Percentiles rank a stretch among this genome's conserved stretches.
Evolutionary conservation across 495 filamentous ascomycete genomes (phyloP).

Genomic region (Aspergillus olivimuriae): DNA sequence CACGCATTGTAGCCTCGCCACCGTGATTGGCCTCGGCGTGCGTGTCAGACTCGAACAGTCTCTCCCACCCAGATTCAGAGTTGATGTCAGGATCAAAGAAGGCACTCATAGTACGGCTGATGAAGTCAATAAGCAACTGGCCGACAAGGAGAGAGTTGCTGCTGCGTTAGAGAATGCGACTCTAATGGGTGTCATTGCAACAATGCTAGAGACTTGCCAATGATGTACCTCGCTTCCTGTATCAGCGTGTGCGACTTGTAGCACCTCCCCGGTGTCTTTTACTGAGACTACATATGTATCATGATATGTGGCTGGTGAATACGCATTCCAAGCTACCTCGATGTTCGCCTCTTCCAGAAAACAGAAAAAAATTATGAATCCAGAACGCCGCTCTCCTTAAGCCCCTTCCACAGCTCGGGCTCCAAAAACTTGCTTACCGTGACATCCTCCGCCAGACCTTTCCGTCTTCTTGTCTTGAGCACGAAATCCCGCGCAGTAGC

Average conservation of each 20-base stretch:
- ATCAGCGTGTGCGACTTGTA: no score
- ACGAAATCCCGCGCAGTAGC: conserved; percentile 93
- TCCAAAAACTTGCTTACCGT: conserved; percentile 93
- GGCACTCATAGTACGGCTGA: conserved; percentile 92
- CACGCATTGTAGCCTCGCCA: conserved; percentile 92
- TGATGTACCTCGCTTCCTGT: no score
- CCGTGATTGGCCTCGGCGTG: conserved; percentile 92
- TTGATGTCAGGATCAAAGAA: conserved; percentile 92
- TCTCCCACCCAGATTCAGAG: conserved; percentile 83
- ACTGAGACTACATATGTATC: no score
- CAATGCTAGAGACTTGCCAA: conserved; percentile 84
- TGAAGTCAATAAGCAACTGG: conserved; percentile 92
- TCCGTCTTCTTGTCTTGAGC: conserved; percentile 86
- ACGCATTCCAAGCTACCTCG: no score
- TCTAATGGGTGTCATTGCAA: conserved; percentile 76
- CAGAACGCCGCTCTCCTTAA: conserved; percentile 84
- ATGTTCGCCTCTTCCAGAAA: neutral
- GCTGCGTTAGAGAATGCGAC: conserved; percentile 93
- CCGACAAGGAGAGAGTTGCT: conserved; percentile 92
- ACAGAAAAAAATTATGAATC: conserved; percentile 46
- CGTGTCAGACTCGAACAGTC: conserved; percentile 85
- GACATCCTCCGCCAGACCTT: conserved; percentile 93
- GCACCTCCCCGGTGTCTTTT: no score
- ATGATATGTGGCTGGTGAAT: no score
- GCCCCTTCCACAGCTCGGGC: conserved; percentile 79